Conservation (phyloP, 1,139 yeast genomes). For the Taphrina flavorubra region DNA sequence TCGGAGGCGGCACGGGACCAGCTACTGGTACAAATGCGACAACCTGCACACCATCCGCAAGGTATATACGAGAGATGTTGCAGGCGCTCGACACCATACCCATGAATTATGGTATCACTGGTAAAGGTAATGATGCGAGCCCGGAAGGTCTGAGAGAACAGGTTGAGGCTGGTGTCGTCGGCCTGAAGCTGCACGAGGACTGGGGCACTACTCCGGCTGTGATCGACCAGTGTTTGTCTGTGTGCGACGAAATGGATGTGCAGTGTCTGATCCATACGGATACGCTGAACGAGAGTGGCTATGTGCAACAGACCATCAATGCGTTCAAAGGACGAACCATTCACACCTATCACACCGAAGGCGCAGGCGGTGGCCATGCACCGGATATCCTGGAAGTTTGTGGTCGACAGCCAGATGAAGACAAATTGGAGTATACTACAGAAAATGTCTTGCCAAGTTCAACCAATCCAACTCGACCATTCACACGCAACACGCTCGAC, state of each 20-base stretch:
- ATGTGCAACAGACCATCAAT: conserved; percentile 42
- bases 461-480: conserved; percentile 44
- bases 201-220: conserved; percentile 45
- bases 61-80: conserved; percentile 37
- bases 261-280: conserved; percentile 44
- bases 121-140: conserved; percentile 42
- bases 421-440: conserved; percentile 14
- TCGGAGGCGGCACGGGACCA: conserved; percentile 45
- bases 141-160: conserved; percentile 40
- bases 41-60: conserved; percentile 43
- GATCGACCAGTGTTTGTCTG: conserved; percentile 40
- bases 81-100: conserved; percentile 42
- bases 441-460: conserved; percentile 43
- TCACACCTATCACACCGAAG: conserved; percentile 44
- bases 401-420: conserved; percentile 31
- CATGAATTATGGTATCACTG: conserved; percentile 43
- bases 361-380: conserved; percentile 44
- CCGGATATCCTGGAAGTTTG: conserved; percentile 43
- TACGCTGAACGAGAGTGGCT: conserved; percentile 43
- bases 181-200: conserved; percentile 43
- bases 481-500: conserved; percentile 42
- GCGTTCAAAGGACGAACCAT: conserved; percentile 43
- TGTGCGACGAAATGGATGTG: conserved; percentile 44
- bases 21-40: conserved; percentile 44
- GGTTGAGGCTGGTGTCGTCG: conserved; percentile 42